Evolutionary conservation across 306 rosid species (phyloP), one percentile per base, ranked within the genome.

Genomic region (Cercis canadensis): DNA sequence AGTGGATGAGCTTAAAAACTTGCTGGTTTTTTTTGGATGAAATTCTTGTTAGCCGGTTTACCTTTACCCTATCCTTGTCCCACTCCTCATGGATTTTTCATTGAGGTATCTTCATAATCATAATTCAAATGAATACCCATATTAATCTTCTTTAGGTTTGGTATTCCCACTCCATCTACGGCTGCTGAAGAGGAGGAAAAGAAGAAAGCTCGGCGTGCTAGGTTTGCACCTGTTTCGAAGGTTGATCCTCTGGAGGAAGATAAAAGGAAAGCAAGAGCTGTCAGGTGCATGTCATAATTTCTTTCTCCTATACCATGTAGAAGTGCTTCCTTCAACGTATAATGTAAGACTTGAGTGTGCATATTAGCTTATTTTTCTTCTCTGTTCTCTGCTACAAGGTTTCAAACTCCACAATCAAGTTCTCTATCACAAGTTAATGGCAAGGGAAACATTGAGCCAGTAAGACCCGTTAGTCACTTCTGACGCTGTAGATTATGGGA

Each of bases 191-290:
- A 75, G 11, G 80, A 84, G 32, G 86, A 84, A 12, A 94, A 82
- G 84, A 94, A 94, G 87, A 91, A 94, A 88, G 99, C 99, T 54
- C 87, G 96, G 33, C 85, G 83, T 57, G 91, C 87, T 62, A 85
- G 90, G 73, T 91, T 91, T 76, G 76, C 92, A 8, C 75, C 92
- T 0, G 77, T 7, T 75, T 75, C 95, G 7, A 81, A 86, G 62
- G 61, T 74, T 34, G 97, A 91, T 78, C 81, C 88, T 44, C 57
- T 49, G 17, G 99, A 94, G 76, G 99, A 91, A 60, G 96, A 80
- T 70, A 91, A 89, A 75, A 81, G 82, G 89, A 94, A 86, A 80
- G 92, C 88, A 44, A 89, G 99, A 63, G 92, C 93, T 41, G 67
- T 81, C 44, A 93, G 98, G 94, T 88, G 14, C 16, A n/a, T 45